Evolutionary conservation across 1,139 yeast species (phyloP), one percentile per base, ranked within the genome.

Genomic region (Entelexis paramagnoliae): DNA sequence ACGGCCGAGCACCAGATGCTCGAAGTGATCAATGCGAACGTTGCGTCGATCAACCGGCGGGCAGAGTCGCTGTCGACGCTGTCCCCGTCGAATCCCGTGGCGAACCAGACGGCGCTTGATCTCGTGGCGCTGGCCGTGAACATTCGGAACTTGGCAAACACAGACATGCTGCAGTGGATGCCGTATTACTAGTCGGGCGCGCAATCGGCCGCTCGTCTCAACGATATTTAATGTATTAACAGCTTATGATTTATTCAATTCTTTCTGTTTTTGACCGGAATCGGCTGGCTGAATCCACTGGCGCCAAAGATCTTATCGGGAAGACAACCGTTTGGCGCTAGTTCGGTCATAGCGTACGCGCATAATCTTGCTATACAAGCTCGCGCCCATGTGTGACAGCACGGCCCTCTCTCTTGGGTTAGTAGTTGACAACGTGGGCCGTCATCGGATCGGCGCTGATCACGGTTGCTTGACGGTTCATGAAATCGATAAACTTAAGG

Each of bases 51-150:
- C 46, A 80, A 83, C 53, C 84, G 87, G 68, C 74, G 77, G 50
- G 78, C 79, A 1, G 57, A 68, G 2, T 66, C 73, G 16, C 72
- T 93, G 71, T 89, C 94, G 3, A 95, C 84, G 63, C 75, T 81
- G 45, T 83, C 89, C 24, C 79, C 81, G 32, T 80, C 84, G 22
- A 80, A 83, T 26, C 68, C 77, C 11, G 93, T 93, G 16, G 87
- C 95, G n/a, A 87, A 96, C 47, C 98, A 91, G 65, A 83, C 86
- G 57, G 87, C 89, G 34, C 76, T 91, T 60, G 97, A 91, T 61
- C 76, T 91, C 64, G 87, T 93, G 51, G 83, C 95, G 3, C 93
- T 86, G 63, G 97, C 99, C 5, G 98, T 91, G 14, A 91, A 89
- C 64, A 97, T 98, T 33, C 79, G 96, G 62, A 87, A 87, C 62